Evolutionary conservation across 768 basidiomycete species (phyloP), one percentile per base, ranked within the genome.

Genomic region (Termitomyces sp.): DNA sequence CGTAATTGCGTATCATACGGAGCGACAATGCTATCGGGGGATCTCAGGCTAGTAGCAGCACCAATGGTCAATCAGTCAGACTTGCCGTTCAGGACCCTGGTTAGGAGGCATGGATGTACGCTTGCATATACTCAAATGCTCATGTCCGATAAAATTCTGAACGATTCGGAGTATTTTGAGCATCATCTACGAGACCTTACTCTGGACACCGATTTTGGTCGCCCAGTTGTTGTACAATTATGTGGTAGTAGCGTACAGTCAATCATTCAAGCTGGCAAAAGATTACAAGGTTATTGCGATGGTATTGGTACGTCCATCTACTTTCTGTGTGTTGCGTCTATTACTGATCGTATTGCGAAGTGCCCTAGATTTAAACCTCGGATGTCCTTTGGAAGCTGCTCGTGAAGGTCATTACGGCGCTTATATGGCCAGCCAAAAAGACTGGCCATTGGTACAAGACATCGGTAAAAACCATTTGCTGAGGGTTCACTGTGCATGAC

Each of bases 11-110:
- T 37, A 37, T 58, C 25, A 39, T 43, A 17, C 27, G 8, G 30
- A 32, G 28, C 48, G 37, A 45, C 25, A 10, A 65, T 68, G 62
- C 46, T 64, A 30, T 43, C 30, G 14, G 59, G 55, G 10, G 23
- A 74, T 56, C 63, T 80, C 28, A 68, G 68, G 23, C 75, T 69
- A 55, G 78, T 89, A 52, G 76, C 85, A 7, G 88, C 88, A 7
- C 88, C 88, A 3, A 90, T 90, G 88, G 80, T 91, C 56, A 84
- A 88, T 57, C 89, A 90, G 65, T 89, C 87, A 27, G 89, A 92
- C 61, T 76, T 86, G 0, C 86, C 89, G 1, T 91, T 90, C 63
- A 78, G 89, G 34, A 60, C 80, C 12, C 77, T 91, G 51, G 79
- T 80, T 3, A 76, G 80, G 54, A 73, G 72, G 57, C 78, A 90